Evolutionary conservation across 805 yeast genomes (phyloP), one percentile per base, ranked within the genome.

Genomic region (Lipomyces yamadae): DNA sequence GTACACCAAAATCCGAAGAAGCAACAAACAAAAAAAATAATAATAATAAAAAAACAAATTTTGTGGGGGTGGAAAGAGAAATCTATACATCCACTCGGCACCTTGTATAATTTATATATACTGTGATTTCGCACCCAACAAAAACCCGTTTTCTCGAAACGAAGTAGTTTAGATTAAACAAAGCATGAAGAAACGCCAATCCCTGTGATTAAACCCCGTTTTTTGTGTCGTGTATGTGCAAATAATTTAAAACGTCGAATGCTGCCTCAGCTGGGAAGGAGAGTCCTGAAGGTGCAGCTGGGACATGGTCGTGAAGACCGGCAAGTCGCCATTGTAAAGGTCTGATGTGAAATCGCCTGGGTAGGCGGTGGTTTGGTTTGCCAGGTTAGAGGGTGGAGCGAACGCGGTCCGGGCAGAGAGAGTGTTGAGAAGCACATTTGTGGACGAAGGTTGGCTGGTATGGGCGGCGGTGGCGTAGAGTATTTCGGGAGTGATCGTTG

Each of bases 281-380:
- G 39, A 37, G 18, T 42, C 48, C 29, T 18, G 3, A 8, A 62
- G 45, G 29, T 66, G 60, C 30, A 66, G 52, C 52, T 66, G 69
- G 18, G 69, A 59, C 69, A 66, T 35, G 35, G 63, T 62, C 18
- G 65, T 66, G 59, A 66, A 66, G 15, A 64, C 52, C n/a, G 68
- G 67, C 32, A 60, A 33, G 35, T 60, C 64, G 32, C 37, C 42
- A 32, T 48, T 61, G 29, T 29, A 62, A 24, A 57, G 54, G 24
- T 34, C 60, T 24, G 63, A 35, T 13, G 48, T 32, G 54, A 62
- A 42, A 15, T 39, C 57, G 29, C 18, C 61, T 11, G 63, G 24
- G 24, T 24, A 24, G 24, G 24, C 32, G 13, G 13, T 15, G 18
- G 37, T 35, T 29, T 60, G 18, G 45, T n/a, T 35, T 7, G 57